phyloP scores from a whole-genome alignment of 2,329 filamentous ascomycete species.

The Monosporascus sp. region DNA sequence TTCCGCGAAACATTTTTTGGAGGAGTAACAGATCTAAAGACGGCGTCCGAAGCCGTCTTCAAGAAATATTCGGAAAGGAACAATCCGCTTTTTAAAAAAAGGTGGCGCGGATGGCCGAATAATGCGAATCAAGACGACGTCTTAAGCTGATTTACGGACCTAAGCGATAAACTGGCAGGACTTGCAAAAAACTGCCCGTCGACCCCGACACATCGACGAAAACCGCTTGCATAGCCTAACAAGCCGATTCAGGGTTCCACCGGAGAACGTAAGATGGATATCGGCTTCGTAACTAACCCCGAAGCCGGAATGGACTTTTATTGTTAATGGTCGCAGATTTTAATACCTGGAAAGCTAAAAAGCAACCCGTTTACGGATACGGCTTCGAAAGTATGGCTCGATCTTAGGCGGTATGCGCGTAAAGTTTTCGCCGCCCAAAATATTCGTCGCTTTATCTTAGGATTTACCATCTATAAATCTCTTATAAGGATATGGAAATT shows the following conservation, averaged over 20 bases:
- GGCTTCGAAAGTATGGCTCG: fast-evolving
- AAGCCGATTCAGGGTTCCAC: conserved; percentile 24
- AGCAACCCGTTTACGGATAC: no score
- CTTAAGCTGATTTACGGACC: conserved; percentile 27
- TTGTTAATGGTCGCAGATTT: no score
- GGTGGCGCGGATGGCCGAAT: conserved; percentile 29
- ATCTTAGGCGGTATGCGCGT: background rate
- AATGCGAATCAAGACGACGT: conserved; percentile 29
- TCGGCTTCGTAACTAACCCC: conserved; percentile 22
- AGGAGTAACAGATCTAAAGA: conserved; percentile 19
- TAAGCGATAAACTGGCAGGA: conserved; percentile 21
- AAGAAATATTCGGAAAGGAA: conserved; percentile 22
- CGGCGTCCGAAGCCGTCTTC: conserved; percentile 25
- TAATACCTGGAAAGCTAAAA: no score
- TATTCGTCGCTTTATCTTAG: conserved; percentile 38
- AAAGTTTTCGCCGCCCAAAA: conserved; percentile 37
- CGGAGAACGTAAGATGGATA: conserved; percentile 26
- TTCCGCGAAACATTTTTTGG: conserved; percentile 27
- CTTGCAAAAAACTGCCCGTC: conserved; percentile 19
- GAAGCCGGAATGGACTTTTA: background rate
- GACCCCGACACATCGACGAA: conserved; percentile 5
- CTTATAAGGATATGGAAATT: conserved; percentile 42
- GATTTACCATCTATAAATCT: conserved; percentile 41
- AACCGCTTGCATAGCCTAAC: conserved; percentile 12
- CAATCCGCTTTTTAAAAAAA: conserved; percentile 23